Evolutionary conservation across 805 yeast species (phyloP), one percentile per base, ranked within the genome.

Genomic region (Yamadazyma insecticola): DNA sequence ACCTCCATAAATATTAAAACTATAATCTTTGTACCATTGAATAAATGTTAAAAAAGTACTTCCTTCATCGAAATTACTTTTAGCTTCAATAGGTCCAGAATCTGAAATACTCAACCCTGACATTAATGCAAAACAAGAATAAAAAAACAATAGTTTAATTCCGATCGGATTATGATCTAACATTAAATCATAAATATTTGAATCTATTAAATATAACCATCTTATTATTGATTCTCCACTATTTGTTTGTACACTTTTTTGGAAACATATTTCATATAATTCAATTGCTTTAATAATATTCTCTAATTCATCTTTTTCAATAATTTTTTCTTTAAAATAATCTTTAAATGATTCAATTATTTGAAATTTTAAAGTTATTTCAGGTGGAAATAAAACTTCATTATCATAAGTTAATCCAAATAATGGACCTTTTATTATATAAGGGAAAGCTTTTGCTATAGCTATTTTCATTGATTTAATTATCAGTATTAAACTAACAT

Each of bases 201-300:
- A 30, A 5, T 34, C 35, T 4, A 53, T 13, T 15, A 50, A 15
- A 11, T 52, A 44, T 9, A 57, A 31, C 52, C 60, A 54, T 29
- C 52, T 39, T 37, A 43, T 53, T n/a, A 58, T 25, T 3, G 59
- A 54, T 10, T 48, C 25, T 5, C 54, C 51, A 3, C n/a, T 10
- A 11, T 26, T 18, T 7, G 26, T 31, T 3, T 27, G 17, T 3
- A 21, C 23, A 7, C 20, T 24, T 27, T 31, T 16, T 13, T 29
- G 13, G 2, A 32, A 14, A 24, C 35, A 27, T 5, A 32, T 24
- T 11, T 18, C 28, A 7, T 27, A 18, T 5, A 12, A n/a, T 2
- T 17, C 8, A 3, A 32, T n/a, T 2, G 25, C 30, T 17, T 12
- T n/a, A 3, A 10, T 6, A 8, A 30, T 4, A 4, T 12, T 15